Conservation (phyloP, 176 grass and related monocot species). For the Secale cereale region DNA sequence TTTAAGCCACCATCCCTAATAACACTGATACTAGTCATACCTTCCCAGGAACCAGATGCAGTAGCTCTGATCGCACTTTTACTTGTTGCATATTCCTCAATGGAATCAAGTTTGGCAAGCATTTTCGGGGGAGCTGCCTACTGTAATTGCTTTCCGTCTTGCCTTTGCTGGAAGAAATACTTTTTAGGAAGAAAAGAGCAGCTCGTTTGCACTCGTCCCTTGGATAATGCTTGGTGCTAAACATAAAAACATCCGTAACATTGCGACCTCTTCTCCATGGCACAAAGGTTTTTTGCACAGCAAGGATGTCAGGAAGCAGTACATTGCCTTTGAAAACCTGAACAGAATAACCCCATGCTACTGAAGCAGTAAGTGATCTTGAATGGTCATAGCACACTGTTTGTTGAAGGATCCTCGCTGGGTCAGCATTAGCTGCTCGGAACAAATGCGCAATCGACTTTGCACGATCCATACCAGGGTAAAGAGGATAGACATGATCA, state of each 20-base stretch:
- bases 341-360: constrained; percentile 83
- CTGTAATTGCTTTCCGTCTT: constrained; percentile 61
- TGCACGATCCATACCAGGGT: constrained; percentile 62
- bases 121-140: constrained; percentile 50
- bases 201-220: constrained; percentile 71
- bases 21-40: constrained; percentile 39
- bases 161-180: constrained; percentile 27
- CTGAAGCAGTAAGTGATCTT: constrained; percentile 50
- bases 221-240: constrained; percentile 55
- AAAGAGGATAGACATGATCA: constrained; percentile 65
- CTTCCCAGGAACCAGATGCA: constrained; percentile 49
- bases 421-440: constrained; percentile 49
- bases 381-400: constrained; percentile 76
- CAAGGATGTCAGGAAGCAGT: constrained; percentile 68
- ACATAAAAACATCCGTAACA: constrained; percentile 61
- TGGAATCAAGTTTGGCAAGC: constrained; percentile 33
- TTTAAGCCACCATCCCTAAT: neutral
- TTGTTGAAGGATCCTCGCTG: constrained; percentile 81
- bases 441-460: constrained; percentile 59
- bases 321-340: constrained; percentile 72
- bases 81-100: constrained; percentile 43
- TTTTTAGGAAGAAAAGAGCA: constrained; percentile 64
- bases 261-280: constrained; percentile 64
- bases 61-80: constrained; percentile 44
- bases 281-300: constrained; percentile 70